Evolutionary conservation across 2,329 filamentous ascomycete species (phyloP).

Genomic region (Penicillium psychrosexuale): DNA sequence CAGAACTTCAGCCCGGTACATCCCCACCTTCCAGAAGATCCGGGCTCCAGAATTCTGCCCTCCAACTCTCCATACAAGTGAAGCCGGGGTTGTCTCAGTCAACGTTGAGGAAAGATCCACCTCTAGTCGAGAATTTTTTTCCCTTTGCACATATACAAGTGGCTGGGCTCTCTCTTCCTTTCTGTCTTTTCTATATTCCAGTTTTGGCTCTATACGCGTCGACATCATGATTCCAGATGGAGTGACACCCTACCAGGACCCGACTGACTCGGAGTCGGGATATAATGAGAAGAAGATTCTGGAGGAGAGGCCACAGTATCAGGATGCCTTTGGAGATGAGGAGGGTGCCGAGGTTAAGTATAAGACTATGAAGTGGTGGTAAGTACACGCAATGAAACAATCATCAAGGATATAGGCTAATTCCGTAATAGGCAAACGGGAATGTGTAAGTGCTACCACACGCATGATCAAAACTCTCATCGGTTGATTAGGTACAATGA

Average conservation of each 20-base stretch:
- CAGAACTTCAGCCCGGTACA: constrained; percentile 10
- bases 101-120: constrained; percentile 17
- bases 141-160: constrained; percentile 11
- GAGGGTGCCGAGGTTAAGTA: constrained; percentile 22
- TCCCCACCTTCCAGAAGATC: constrained; percentile 7
- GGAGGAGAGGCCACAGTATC: constrained; percentile 10
- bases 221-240: constrained; percentile 17
- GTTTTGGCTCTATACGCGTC: background rate
- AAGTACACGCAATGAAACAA: constrained; percentile 1
- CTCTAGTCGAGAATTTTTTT: constrained; percentile 11
- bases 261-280: constrained; percentile 18
- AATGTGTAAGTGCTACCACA: constrained; percentile 18
- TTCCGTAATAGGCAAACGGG: constrained; percentile 17
- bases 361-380: constrained; percentile 27
- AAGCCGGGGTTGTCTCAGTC: constrained; percentile 17
- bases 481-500: background rate
- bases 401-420: background rate
- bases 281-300: constrained; percentile 18
- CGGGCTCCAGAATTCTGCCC: constrained; percentile 17
- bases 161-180: background rate
- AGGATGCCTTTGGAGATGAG: constrained; percentile 22
- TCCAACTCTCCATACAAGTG: constrained; percentile 10
- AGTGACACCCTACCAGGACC: constrained; percentile 11
- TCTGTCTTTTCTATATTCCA: background rate
- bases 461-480: background rate